These are phyloP conservation scores for Peterozyma xylosa DNA, from an alignment of 805 yeast genomes.

Conservation along the genomic window DNA sequence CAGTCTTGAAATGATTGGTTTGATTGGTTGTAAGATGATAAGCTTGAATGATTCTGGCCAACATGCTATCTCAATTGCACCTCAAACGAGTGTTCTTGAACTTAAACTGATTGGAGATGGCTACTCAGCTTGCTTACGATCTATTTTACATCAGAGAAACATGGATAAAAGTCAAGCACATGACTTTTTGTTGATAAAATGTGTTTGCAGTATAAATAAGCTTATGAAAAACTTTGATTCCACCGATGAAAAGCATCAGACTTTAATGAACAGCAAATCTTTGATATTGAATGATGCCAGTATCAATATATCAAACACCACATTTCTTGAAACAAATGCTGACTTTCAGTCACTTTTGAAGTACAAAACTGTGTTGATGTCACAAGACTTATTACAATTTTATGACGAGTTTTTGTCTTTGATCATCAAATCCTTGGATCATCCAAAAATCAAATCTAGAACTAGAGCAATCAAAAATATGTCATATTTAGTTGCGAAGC, in stretches of 20 bases:
- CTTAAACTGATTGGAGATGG: conserved; percentile 6
- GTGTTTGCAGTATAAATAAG: neutral
- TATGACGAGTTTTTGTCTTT: conserved; percentile 49
- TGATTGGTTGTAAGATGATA: conserved; percentile 45
- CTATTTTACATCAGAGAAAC: conserved; percentile 6
- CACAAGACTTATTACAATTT: conserved; percentile 24
- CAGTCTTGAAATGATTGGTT: conserved; percentile 55
- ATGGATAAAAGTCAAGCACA: neutral
- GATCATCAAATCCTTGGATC: conserved; percentile 39
- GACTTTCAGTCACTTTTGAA: neutral
- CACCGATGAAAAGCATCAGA: neutral
- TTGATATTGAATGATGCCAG: no score
- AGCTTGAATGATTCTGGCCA: conserved; percentile 20
- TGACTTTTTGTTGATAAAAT: conserved; percentile 8
- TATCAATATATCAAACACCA: no score
- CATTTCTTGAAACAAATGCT: neutral
- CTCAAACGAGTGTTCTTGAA: conserved; percentile 3
- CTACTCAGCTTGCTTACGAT: conserved; percentile 8
- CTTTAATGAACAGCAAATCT: no score
- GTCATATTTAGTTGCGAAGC: conserved; percentile 44
- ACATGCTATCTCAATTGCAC: conserved; percentile 3
- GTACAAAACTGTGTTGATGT: conserved; percentile 19
- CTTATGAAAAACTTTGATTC: neutral
- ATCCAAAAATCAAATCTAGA: conserved; percentile 43
- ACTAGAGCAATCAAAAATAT: conserved; percentile 62